Evolutionary conservation across 2,329 filamentous ascomycete genomes (phyloP).

Genomic region (Curvularia sp.): DNA sequence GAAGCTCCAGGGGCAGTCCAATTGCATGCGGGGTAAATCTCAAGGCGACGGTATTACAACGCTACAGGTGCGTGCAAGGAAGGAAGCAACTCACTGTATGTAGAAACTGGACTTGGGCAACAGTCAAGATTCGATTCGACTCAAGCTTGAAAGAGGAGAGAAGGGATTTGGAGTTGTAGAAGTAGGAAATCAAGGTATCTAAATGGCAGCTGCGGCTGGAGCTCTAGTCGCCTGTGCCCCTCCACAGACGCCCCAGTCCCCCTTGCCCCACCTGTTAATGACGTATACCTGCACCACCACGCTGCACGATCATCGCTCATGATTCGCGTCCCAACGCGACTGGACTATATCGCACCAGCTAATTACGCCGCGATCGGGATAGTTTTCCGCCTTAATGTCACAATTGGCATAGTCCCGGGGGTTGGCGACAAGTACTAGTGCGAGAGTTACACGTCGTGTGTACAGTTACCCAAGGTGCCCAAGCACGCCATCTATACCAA

Average conservation of each 20-base stretch:
- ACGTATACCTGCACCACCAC: constrained; percentile 24
- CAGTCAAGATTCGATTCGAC: background rate
- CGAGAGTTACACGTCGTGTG: background rate
- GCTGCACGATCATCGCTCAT: constrained; percentile 8
- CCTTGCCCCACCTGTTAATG: constrained; percentile 25
- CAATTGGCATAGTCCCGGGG: background rate
- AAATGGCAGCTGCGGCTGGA: constrained; percentile 13
- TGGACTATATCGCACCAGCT: background rate
- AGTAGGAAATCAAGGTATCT: constrained; percentile 3
- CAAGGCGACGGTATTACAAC: background rate
- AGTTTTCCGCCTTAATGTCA: background rate
- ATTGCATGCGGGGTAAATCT: background rate
- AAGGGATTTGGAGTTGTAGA: background rate
- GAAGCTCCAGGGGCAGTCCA: background rate
- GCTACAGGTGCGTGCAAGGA: background rate
- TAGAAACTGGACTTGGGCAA: background rate
- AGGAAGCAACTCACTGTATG: constrained; percentile 1
- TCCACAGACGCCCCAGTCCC: constrained; percentile 7
- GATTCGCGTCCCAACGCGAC: constrained; percentile 8
- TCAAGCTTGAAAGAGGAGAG: background rate
- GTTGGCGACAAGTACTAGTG: background rate
- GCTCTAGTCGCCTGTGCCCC: constrained; percentile 13
- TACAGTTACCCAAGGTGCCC: background rate
- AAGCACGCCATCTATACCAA: background rate
- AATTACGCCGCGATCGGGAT: background rate